Evolutionary conservation across 2,329 filamentous ascomycete species (phyloP).

Genomic region (Aspergillus persii): DNA sequence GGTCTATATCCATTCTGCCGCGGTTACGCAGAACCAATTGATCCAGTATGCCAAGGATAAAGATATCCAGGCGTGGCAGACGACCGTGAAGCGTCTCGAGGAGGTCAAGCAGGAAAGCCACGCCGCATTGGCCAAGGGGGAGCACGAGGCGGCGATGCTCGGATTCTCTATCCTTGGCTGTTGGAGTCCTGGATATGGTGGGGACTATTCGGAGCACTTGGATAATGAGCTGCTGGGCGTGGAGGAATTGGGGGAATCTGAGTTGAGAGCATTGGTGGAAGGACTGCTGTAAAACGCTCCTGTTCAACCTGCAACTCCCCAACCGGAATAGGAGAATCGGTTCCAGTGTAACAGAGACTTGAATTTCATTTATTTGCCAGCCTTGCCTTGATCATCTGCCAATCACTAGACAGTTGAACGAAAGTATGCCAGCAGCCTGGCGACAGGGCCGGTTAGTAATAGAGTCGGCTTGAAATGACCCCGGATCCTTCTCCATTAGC

Average conservation of each 20-base stretch:
- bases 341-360: conserved; percentile 25
- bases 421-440: too few species aligned
- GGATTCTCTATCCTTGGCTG: not conserved
- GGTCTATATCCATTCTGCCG: not conserved
- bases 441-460: too few species aligned
- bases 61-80: not conserved
- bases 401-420: too few species aligned
- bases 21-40: not conserved
- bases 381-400: too few species aligned
- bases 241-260: not conserved
- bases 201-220: not conserved
- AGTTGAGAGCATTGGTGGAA: not conserved
- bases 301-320: not conserved
- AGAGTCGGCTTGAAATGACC: too few species aligned
- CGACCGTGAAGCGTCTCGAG: not conserved
- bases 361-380: not conserved
- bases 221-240: not conserved
- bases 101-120: not conserved
- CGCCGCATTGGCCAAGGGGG: not conserved
- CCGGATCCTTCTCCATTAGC: too few species aligned
- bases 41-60: not conserved
- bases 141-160: not conserved
- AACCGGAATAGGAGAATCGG: not conserved
- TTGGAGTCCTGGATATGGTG: not conserved
- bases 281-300: not conserved